Evolutionary conservation across 306 rosid species (phyloP).

Genomic region (Vigna radiata): DNA sequence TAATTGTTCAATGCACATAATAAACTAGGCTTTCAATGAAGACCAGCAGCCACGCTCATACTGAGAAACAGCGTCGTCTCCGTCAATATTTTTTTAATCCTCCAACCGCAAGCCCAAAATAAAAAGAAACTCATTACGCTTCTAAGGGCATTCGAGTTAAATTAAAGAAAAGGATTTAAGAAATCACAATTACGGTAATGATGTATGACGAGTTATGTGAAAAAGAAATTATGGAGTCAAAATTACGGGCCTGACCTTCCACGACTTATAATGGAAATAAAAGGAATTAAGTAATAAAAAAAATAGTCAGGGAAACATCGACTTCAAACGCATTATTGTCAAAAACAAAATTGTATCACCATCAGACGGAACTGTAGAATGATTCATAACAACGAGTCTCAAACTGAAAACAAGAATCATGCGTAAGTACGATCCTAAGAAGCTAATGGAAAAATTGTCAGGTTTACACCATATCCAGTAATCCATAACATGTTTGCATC

Average conservation of each 20-base stretch:
- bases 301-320: not conserved
- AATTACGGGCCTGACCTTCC: not conserved
- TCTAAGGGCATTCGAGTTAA: not conserved
- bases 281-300: not conserved
- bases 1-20: not conserved
- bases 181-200: not conserved
- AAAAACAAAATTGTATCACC: constrained; percentile 24
- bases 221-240: too few relatives aligned
- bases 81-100: not conserved
- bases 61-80: not conserved
- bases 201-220: too few relatives aligned
- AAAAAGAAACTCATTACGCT: not conserved
- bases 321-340: not conserved
- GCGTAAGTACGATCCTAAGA: constrained; percentile 28
- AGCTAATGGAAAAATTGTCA: constrained; percentile 29
- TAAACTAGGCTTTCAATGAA: not conserved
- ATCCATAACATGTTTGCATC: constrained; percentile 26
- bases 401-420: constrained; percentile 26
- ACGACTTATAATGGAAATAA: not conserved
- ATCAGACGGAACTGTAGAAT: constrained; percentile 25
- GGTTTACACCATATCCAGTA: constrained; percentile 39
- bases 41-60: not conserved
- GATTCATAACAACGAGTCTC: constrained; percentile 15
- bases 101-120: too few relatives aligned
- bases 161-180: not conserved